phyloP scores from a whole-genome alignment of 345 rosid genomes.

The Pistacia vera region DNA sequence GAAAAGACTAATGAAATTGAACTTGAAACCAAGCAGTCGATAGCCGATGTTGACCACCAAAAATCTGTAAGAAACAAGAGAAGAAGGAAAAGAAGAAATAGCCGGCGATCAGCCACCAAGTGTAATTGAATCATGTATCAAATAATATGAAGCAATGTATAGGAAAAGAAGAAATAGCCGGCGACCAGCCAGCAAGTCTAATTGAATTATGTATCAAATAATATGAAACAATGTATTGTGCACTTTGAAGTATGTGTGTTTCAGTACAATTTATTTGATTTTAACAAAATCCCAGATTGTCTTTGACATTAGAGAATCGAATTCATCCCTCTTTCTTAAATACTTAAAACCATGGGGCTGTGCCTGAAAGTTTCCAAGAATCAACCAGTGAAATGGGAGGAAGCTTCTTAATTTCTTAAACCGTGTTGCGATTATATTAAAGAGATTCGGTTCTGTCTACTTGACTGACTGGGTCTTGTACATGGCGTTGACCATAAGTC shows the following conservation, averaged over 20 bases:
- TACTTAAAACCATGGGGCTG: too few species aligned
- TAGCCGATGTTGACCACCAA: neutral
- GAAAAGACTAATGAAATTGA: neutral
- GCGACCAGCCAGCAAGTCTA: neutral
- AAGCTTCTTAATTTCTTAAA: neutral
- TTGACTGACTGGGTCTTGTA: neutral
- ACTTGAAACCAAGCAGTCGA: neutral
- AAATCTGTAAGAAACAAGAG: neutral
- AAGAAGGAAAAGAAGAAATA: neutral
- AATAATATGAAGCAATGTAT: too few species aligned
- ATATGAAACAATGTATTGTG: too few species aligned
- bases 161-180: neutral
- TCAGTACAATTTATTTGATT: too few species aligned
- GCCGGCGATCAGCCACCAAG: neutral
- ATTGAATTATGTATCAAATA: too few species aligned
- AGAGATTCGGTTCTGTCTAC: too few species aligned
- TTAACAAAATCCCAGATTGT: too few species aligned
- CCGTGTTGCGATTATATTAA: neutral
- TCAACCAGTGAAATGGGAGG: neutral
- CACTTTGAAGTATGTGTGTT: too few species aligned
- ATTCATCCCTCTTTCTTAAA: too few species aligned
- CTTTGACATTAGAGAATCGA: too few species aligned
- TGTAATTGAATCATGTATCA: neutral
- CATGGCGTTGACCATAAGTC: neutral
- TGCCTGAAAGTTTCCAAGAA: neutral